Evolutionary conservation across 2,329 filamentous ascomycete genomes (phyloP), one percentile per base, ranked within the genome.

Genomic region (Lecanosticta acicola): DNA sequence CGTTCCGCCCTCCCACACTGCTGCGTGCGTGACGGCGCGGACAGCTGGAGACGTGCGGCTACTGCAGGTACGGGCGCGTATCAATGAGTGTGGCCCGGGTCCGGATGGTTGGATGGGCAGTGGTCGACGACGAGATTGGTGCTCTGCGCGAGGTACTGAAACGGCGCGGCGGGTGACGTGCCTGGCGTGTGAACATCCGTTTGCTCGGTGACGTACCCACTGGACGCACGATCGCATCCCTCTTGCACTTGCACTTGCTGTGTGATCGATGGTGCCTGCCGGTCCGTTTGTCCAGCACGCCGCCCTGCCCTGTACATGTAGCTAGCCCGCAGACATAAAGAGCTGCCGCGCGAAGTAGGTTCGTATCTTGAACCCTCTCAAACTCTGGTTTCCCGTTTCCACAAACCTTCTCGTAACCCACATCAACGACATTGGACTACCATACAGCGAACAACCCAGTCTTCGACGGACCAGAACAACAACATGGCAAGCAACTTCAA

Each of bases 401-500:
- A 5, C 24, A 11, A 29, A 29, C 24, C 24, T 29, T 29, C 24
- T 29, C 24, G 24, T 29, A 29, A 29, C 24, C 24, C 11, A 29
- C 7, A 29, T 7, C 24, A 29, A 29, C 24, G 7, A 29, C 11
- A 29, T 29, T 29, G 7, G 7, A 29, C 5, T 29, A 29, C 24
- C n/a, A n/a, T n/a, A n/a, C n/a, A n/a, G n/a, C n/a, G n/a, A n/a
- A n/a, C n/a, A n/a, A n/a, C n/a, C n/a, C n/a, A n/a, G n/a, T n/a
- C n/a, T n/a, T 34, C 32, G 17, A 37, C 17, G 7, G n/a, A 26
- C 37, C 21, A 39, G 18, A 29, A 5, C n/a, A 3, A 1, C 36
- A 45, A 39, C 29, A 46, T 46, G 43, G 16, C 43, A 16, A 41
- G 29, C 37, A 35, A 41, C 32, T 24, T 32, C 16, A 40, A 36